Percentiles rank a stretch among this genome's conserved stretches.
These are phyloP conservation scores for Aspergillus bombycis DNA, from an alignment of 2,329 filamentous ascomycete species.

Conservation along the genomic window DNA sequence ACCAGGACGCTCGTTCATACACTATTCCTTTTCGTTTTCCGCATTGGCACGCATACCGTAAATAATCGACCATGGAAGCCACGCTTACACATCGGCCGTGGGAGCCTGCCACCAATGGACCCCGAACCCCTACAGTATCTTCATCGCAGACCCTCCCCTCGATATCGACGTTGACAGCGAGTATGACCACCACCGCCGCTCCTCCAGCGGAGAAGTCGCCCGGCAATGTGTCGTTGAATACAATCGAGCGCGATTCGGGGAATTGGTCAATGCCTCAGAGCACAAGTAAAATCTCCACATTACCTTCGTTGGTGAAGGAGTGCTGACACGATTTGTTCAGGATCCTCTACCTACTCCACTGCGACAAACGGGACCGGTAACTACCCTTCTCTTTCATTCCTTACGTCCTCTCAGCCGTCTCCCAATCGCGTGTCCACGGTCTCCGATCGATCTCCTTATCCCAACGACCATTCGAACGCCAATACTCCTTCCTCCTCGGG, in stretches of 20 bases:
- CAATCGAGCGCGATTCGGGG: constrained; percentile 59
- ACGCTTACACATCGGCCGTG: constrained; percentile 48
- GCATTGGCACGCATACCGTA: constrained; percentile 4
- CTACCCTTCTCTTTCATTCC: constrained; percentile 47
- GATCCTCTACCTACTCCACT: constrained; percentile 54
- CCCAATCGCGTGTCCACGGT: constrained; percentile 45
- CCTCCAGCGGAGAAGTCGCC: constrained; percentile 46
- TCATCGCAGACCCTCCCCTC: constrained; percentile 49
- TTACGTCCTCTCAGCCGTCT: constrained; percentile 50
- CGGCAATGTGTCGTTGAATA: constrained; percentile 46
- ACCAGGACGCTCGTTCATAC: constrained; percentile 12
- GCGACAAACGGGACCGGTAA: constrained; percentile 49
- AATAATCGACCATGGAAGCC: constrained; percentile 39
- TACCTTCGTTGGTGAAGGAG: constrained; percentile 14
- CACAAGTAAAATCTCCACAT: constrained; percentile 50
- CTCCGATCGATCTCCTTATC: constrained; percentile 46
- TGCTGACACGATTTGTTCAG: constrained; percentile 33
- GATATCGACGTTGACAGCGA: constrained; percentile 52
- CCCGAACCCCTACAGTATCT: constrained; percentile 38
- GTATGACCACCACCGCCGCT: constrained; percentile 37
- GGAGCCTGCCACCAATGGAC: constrained; percentile 42
- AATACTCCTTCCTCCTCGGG: constrained; percentile 41
- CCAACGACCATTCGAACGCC: constrained; percentile 40
- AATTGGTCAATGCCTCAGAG: constrained; percentile 64
- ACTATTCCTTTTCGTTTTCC: neutral